Evolutionary conservation across 2,329 filamentous ascomycete species (phyloP), one percentile per base, ranked within the genome.

Genomic region (Fusarium bactridioides): DNA sequence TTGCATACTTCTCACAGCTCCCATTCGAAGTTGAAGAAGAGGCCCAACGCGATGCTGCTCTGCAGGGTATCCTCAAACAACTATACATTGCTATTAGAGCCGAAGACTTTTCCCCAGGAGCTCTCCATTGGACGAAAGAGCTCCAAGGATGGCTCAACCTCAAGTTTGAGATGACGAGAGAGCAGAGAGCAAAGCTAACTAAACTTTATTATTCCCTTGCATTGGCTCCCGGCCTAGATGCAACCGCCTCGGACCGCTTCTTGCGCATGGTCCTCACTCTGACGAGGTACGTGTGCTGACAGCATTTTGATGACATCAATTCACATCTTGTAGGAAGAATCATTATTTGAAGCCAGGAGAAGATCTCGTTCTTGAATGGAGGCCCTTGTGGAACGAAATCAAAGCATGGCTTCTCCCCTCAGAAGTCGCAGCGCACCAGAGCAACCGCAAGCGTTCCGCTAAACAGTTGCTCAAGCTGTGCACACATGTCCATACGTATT

Each of bases 121-220:
- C 95, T 33, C 87, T 97, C 69, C 95, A 99, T 83, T 99, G 96
- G 96, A 98, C 96, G 21, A 91, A 95, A 75, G 96, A 99, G 88
- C 91, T 99, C 53, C 91, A 95, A 79, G 94, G 93, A 82, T 99
- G 97, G 96, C 87, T 99, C 74, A 93, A 92, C 60, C 90, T 99
- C 82, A 99, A 99, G 86, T 99, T 99, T 80, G 95, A 99, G 83
- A 94, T 97, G 80, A 94, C 94, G 53, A 90, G 93, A 77, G 91
- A 92, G 79, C 91, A 95, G 74, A 89, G 97, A 64, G 91, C 94
- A 54, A 94, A 90, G 81, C 89, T 99, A 35, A 93, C 96, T 35
- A 93, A 92, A 83, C 87, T 99, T 41, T 99, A 98, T 84, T 99
- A 97, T 83, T 94, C 97, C 83, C 91, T 99, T 66, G 89, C 94